Evolutionary conservation across 306 rosid genomes (phyloP), one percentile per base, ranked within the genome.

Genomic region (Pueraria montana): DNA sequence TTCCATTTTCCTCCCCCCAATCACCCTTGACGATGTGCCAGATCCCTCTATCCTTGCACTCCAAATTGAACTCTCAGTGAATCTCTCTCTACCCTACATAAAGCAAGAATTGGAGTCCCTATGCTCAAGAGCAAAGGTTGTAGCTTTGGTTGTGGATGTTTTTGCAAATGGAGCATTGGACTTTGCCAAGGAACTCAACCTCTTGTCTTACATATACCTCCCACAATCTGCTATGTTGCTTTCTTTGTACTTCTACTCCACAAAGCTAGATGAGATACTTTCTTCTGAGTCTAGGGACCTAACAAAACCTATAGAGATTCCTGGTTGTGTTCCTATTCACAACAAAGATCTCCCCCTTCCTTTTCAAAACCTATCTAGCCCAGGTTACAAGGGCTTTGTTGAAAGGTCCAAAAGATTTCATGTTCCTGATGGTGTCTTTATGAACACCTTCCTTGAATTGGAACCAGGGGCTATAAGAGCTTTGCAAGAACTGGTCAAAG

Each of bases 111-210:
- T 85, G 2, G 6, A 43, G 3, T 71, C 83, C 62, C 11, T 81
- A 13, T 52, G 70, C 55, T 62, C 72, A 27, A 81, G 68, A 24
- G 11, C 73, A 0, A 26, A 52, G 1, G 55, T 87, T 30, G 85
- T 53, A 0, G 89, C 89, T 65, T 20, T 87, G 32, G 70, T 87
- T 80, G 85, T 70, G 8, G 89, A 87, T 52, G 50, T 79, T 52
- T 87, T 83, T 14, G 83, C 83, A 9, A 7, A 46, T 6, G 52
- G 68, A 5, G 83, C 88, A n/a, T 49, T 83, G 5, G 85, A 80
- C 48, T 49, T 80, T 24, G 87, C 85, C 0, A 76, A 2, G 24
- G 89, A 87, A 63, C 36, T 80, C 17, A 83, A 87, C 16, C 64
- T 83, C 36, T 34, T 46, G 20, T 80, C 80, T 18, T 86, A 74